phyloP scores from a whole-genome alignment of 2,329 filamentous ascomycete genomes.

The Orbilia oligospora region DNA sequence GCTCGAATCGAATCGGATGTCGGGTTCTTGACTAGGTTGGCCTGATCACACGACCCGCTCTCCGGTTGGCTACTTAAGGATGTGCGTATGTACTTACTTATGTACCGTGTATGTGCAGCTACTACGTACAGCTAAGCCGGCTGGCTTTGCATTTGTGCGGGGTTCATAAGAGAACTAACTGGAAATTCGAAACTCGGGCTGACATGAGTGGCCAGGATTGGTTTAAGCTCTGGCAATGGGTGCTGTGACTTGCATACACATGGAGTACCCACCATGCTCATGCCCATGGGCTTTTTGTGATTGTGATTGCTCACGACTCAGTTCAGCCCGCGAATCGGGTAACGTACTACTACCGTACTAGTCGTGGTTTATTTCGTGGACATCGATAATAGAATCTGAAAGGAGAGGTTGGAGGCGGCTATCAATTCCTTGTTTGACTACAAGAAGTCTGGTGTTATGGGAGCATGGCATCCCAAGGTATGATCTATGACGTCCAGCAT shows the following conservation, averaged over 20 bases:
- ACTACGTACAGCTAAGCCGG: slow-evolving; percentile 4
- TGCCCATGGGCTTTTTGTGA: slow-evolving; percentile 6
- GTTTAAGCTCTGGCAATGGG: slow-evolving; percentile 7
- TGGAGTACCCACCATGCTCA: neutral
- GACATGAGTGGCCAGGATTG: slow-evolving; percentile 2
- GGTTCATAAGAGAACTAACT: neutral
- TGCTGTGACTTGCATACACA: slow-evolving; percentile 27
- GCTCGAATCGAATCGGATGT: slow-evolving; percentile 2
- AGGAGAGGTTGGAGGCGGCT: slow-evolving; percentile 1
- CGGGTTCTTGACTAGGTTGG: slow-evolving; percentile 28
- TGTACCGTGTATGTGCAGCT: too few species aligned
- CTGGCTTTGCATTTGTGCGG: slow-evolving; percentile 16
- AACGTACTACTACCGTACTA: too few species aligned
- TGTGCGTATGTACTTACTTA: too few species aligned
- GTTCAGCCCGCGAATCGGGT: neutral
- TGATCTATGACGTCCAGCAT: slow-evolving; percentile 5
- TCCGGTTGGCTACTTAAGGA: neutral
- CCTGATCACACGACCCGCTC: slow-evolving; percentile 26
- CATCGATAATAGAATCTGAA: neutral
- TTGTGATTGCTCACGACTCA: slow-evolving; percentile 1
- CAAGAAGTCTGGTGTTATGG: neutral
- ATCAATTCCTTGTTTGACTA: neutral
- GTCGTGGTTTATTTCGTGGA: slow-evolving; percentile 4
- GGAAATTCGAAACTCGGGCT: neutral
- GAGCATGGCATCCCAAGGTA: neutral